Evolutionary conservation across 352 stramenopile genomes (phyloP), one percentile per base, ranked within the genome.

Genomic region (Elongisporangium senticosum): DNA sequence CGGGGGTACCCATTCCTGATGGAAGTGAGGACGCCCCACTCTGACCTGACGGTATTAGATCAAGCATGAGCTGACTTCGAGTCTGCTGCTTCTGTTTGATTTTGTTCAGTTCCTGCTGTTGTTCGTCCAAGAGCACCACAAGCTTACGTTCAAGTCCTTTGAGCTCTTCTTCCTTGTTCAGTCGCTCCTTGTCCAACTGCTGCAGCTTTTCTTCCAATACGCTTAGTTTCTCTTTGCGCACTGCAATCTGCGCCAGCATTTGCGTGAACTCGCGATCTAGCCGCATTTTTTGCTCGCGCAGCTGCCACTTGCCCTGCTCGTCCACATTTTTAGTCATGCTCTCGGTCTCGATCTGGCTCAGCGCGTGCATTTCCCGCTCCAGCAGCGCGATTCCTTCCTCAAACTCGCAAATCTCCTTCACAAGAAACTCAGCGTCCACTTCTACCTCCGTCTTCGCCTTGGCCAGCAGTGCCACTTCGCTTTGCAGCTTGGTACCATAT

Each of bases 231-330:
- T 97, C 84, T 43, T 96, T 96, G n/a, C 93, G 76, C 33, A 96
- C 84, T 13, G 88, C 90, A 61, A 98, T 98, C 68, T 98, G 95
- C 22, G 79, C 73, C 1, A 98, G 77, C 86, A 98, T 98, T 58
- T 92, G 79, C 55, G 89, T 90, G 67, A 98, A 98, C 62, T 98
- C 92, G 21, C 89, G 84, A 67, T 98, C 93, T 14, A 98, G 78
- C 0, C 90, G 82, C 76, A 97, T 96, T 67, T 98, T 98, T 67
- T 98, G 87, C 67, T 98, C 93, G 19, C 90, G 81, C 7, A 98
- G 65, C 47, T 95, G 80, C 71, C 85, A 90, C 63, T 87, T 89
- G 7, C 71, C 75, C 40, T 92, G 74, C 65, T 98, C 90, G 63
- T 97, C 89, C 57, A 97, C 68, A 40, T 79, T 79, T 28, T 73